Conservation (phyloP, 345 rosid genomes). For the Eucalyptus curtisii region DNA sequence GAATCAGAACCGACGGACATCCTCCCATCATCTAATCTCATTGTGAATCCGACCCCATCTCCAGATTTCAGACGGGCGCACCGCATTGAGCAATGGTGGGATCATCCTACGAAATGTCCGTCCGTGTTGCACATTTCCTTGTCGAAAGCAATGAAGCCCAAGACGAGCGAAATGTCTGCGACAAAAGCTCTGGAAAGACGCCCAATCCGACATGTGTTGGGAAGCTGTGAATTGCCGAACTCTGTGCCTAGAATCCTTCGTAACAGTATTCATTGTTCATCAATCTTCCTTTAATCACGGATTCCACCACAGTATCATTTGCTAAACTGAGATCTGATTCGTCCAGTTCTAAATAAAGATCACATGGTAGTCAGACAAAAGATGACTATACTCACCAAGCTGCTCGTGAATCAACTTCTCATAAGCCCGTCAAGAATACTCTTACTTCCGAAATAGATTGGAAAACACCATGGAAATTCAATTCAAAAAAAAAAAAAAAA, state of each 20-base stretch:
- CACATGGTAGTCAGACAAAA: neutral
- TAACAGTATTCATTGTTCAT: neutral
- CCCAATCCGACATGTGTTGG: neutral
- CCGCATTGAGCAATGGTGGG: neutral
- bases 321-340: neutral
- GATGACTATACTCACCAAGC: neutral
- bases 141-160: neutral
- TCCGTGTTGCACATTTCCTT: neutral
- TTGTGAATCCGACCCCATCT: slow-evolving; percentile 13
- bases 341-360: neutral
- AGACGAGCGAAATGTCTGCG: neutral
- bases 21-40: slow-evolving; percentile 48
- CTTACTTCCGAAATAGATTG: neutral
- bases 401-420: neutral
- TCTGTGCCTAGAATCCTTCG: neutral
- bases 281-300: neutral
- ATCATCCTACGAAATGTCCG: neutral
- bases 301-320: neutral
- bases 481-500: neutral
- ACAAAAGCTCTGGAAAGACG: neutral
- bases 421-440: neutral
- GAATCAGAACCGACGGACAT: slow-evolving; percentile 41
- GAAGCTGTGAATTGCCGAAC: neutral
- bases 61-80: neutral
- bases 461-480: neutral